These are phyloP conservation scores for Colletotrichum horii DNA, from an alignment of 2,329 filamentous ascomycete species.

Conservation along the genomic window DNA sequence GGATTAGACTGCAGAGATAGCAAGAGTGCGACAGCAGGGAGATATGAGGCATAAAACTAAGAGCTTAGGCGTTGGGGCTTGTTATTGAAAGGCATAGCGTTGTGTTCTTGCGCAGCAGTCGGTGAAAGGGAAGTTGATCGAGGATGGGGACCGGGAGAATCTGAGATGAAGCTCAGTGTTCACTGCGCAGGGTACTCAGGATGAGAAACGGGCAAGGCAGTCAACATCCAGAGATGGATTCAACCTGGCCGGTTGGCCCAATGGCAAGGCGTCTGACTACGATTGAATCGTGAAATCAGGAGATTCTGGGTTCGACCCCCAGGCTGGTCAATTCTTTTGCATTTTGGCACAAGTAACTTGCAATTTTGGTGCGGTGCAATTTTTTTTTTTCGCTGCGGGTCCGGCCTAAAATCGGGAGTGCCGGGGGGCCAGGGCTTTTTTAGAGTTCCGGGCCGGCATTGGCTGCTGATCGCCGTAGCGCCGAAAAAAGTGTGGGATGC, in stretches of 20 bases:
- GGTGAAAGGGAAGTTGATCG: too few relatives aligned
- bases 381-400: not conserved
- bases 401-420: not conserved
- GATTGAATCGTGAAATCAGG: conserved; percentile 22
- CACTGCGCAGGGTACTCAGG: rapidly evolving
- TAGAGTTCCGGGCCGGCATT: not conserved
- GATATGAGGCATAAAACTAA: not conserved
- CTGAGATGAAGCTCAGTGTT: not conserved
- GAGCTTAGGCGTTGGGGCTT: not conserved
- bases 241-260: conserved; percentile 32
- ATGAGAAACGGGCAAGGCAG: rapidly evolving
- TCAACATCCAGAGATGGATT: not conserved
- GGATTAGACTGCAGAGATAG: not conserved
- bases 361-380: not conserved
- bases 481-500: not conserved
- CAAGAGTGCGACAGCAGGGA: not conserved
- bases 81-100: not conserved
- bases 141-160: too few relatives aligned
- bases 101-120: not conserved
- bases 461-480: not conserved
- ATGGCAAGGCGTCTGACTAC: conserved; percentile 50
- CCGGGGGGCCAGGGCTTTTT: not conserved
- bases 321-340: conserved; percentile 17
- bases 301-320: conserved; percentile 23
- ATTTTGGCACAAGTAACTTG: not conserved